phyloP scores from a whole-genome alignment of 805 yeast species.

The Candida xiaguanensis region DNA sequence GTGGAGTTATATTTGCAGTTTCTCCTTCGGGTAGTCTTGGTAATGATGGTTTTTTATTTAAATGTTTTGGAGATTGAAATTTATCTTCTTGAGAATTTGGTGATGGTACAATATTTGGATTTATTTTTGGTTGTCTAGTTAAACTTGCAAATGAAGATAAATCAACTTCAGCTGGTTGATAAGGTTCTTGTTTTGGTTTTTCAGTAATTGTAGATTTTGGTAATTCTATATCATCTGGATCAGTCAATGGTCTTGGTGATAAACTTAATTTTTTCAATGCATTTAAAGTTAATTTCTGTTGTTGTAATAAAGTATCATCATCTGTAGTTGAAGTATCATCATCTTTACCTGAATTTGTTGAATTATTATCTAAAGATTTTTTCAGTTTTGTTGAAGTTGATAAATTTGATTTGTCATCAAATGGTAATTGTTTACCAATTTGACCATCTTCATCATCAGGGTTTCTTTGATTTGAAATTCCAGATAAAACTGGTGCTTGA shows the following conservation, averaged over 20 bases:
- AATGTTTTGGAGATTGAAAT: neutral
- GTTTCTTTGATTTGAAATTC: constrained; percentile 27
- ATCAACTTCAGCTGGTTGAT: constrained; percentile 46
- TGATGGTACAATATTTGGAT: constrained; percentile 3
- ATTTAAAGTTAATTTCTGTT: constrained; percentile 39
- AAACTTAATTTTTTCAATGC: constrained; percentile 41
- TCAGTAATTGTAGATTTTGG: constrained; percentile 5
- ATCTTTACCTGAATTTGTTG: constrained; percentile 9
- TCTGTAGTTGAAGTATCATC: constrained; percentile 22
- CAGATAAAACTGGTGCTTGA: constrained; percentile 43
- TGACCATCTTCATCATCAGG: constrained; percentile 26
- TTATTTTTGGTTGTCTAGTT: constrained; percentile 38
- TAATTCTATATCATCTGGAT: constrained; percentile 20
- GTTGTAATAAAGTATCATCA: constrained; percentile 37
- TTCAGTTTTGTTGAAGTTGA: constrained; percentile 4
- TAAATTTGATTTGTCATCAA: constrained; percentile 20
- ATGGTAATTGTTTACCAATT: constrained; percentile 42
- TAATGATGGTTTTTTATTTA: constrained; percentile 7
- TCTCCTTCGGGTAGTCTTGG: constrained; percentile 11
- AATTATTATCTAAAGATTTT: neutral
- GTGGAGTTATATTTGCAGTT: neutral
- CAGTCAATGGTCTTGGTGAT: constrained; percentile 36
- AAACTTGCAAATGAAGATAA: constrained; percentile 41
- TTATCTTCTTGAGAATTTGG: constrained; percentile 1
- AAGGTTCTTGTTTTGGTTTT: constrained; percentile 23